phyloP scores from a whole-genome alignment of 2,329 filamentous ascomycete species.

The Verticillium zaregamsianum region DNA sequence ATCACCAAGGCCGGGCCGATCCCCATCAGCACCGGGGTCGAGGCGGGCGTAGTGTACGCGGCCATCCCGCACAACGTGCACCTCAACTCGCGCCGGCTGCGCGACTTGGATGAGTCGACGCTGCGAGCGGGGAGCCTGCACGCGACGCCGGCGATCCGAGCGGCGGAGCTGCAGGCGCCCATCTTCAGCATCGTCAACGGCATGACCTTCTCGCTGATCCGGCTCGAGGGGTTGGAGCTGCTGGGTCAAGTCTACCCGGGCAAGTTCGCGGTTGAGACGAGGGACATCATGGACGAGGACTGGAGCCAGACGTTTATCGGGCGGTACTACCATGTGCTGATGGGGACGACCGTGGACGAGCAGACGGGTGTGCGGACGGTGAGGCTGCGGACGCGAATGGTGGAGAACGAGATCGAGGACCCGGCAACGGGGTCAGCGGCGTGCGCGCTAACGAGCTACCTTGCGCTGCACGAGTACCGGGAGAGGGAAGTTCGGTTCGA shows the following conservation, averaged over 20 bases:
- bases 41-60: conserved; percentile 49
- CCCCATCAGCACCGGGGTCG: conserved; percentile 27
- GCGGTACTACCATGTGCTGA: conserved; percentile 53
- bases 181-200: conserved; percentile 65
- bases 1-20: conserved; percentile 56
- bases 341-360: conserved; percentile 21
- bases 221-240: conserved; percentile 55
- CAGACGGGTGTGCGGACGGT: conserved; percentile 19
- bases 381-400: conserved; percentile 56
- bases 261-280: conserved; percentile 25
- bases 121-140: conserved; percentile 2
- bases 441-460: conserved; percentile 48
- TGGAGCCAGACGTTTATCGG: conserved; percentile 52
- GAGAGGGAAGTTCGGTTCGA: conserved; percentile 14
- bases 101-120: conserved; percentile 11
- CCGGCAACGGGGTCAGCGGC: conserved; percentile 61
- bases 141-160: background rate
- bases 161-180: conserved; percentile 34
- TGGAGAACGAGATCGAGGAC: conserved; percentile 49
- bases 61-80: conserved; percentile 65
- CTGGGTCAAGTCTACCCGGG: conserved; percentile 39
- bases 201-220: conserved; percentile 67
- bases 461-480: conserved; percentile 27
- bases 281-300: conserved; percentile 42
- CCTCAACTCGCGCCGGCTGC: conserved; percentile 45